Base-by-base conservation (phyloP, 768 basidiomycete species). In the Rubroboletus pulcherrimus region DNA sequence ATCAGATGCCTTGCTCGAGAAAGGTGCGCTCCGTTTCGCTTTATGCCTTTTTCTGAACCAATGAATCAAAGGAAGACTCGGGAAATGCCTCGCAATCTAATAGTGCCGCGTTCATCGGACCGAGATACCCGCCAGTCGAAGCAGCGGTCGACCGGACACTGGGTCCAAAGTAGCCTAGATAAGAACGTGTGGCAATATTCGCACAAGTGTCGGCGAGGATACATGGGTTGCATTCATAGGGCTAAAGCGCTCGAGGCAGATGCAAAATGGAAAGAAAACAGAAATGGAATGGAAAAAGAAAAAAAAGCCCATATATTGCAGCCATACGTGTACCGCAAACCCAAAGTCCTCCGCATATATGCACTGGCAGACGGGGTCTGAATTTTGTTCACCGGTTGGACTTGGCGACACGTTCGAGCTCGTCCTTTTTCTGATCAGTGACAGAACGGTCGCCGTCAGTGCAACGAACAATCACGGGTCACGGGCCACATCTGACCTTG, bases 361-460 rank as follows among this genome's bases (percentile, higher is more conserved):
- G 17, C 48, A 46, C 15, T 21, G 34, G 21, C 41, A 53, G 29
- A 51, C 33, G 35, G 5, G 37, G 38, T 15, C 21, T 11, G 7
- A 4, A 9, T 59, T 64, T 86, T 91, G 61, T 64, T 87, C 85
- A 99, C 85, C 96, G 92, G 82, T 99, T 99, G 77, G 94, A 97
- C 81, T 98, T 98, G 81, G 97, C 97, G 55, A 99, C 97, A 82
- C 96, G 95, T 82, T 99, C 96, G 63, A 99, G 86, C 77, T 99
- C 96, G 76, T 98, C 95, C 81, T 95, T 97, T 91, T 95, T 95
- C 93, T 91, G 29, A 21, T 21, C 21, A 21, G 70, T 57, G 35
- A 42, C 5, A 55, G 5, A 5, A 31, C 3, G 0, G 14, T 51
- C 34, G 6, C 21, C 10, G 37, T 59, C 40, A 67, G 39, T 42